Percentiles rank a stretch among this genome's conserved stretches.
Evolutionary conservation across 495 filamentous ascomycete species (phyloP).

Genomic region (Podospora fimiseda): DNA sequence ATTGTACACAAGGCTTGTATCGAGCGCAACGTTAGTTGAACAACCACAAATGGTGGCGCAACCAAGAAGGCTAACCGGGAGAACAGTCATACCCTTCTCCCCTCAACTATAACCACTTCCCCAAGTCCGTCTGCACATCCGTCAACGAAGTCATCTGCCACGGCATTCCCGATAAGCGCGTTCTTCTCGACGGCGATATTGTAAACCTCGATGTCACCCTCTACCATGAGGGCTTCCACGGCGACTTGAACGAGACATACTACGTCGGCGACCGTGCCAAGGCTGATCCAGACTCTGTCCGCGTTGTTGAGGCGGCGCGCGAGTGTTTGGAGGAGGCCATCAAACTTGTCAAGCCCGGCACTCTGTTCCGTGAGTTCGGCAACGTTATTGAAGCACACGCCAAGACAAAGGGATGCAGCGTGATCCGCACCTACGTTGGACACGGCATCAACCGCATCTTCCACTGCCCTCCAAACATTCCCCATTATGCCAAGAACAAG

Average conservation of each 20-base stretch:
- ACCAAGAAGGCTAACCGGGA: conserved; percentile 12
- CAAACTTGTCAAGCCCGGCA: conserved; percentile 77
- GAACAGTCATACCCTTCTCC: conserved; percentile 91
- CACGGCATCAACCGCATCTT: conserved; percentile 84
- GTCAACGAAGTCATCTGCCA: conserved; percentile 96
- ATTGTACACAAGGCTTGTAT: conserved; percentile 93
- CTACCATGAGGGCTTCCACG: conserved; percentile 83
- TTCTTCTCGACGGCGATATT: conserved; percentile 78
- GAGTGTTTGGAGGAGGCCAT: conserved; percentile 81
- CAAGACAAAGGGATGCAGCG: conserved; percentile 69
- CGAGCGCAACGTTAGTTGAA: conserved; percentile 69
- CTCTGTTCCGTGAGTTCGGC: conserved; percentile 77
- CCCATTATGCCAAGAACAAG: conserved; percentile 89
- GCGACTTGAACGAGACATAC: conserved; percentile 88
- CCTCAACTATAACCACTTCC: conserved; percentile 92
- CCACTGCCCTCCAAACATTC: conserved; percentile 77
- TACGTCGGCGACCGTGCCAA: conserved; percentile 75
- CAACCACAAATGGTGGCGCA: not conserved
- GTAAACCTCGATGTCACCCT: conserved; percentile 84
- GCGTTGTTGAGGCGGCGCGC: conserved; percentile 77
- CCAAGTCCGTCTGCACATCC: conserved; percentile 96
- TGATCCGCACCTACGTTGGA: conserved; percentile 84
- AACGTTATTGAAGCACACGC: conserved; percentile 81
- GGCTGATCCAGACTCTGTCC: conserved; percentile 68
- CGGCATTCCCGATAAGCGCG: conserved; percentile 77